These are phyloP conservation scores for Mimosa pudica DNA, from an alignment of 306 rosid genomes.

Conservation along the genomic window DNA sequence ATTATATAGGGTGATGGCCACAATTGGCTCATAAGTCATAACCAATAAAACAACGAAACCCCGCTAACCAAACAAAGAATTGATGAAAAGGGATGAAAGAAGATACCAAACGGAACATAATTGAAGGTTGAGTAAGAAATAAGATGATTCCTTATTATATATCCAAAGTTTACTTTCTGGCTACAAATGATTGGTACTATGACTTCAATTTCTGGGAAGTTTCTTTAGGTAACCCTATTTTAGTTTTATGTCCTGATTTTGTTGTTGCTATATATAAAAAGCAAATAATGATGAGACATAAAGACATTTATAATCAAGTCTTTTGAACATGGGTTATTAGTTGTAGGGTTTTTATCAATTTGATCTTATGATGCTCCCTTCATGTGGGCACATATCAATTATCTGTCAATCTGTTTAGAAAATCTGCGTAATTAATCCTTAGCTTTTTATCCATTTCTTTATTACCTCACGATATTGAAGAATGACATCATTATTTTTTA, in stretches of 20 bases:
- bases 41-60: not conserved
- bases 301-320: slow-evolving; percentile 30
- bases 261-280: slow-evolving; percentile 19
- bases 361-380: slow-evolving; percentile 30
- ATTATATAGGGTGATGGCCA: not conserved
- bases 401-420: not conserved
- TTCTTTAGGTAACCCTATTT: slow-evolving; percentile 10
- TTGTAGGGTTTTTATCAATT: slow-evolving; percentile 36
- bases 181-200: slow-evolving; percentile 32
- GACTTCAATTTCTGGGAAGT: slow-evolving; percentile 48
- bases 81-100: slow-evolving; percentile 1
- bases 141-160: not conserved
- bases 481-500: not conserved
- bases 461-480: slow-evolving; percentile 4
- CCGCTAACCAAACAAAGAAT: slow-evolving; percentile 8
- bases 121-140: slow-evolving; percentile 29
- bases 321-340: slow-evolving; percentile 24
- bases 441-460: not conserved
- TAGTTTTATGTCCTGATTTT: slow-evolving; percentile 19
- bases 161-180: not conserved
- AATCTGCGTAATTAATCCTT: not conserved
- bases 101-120: not conserved
- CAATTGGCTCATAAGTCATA: not conserved
- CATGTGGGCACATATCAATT: slow-evolving; percentile 26
- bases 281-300: slow-evolving; percentile 32